Conservation (phyloP, 306 rosid species). For the Mimosa bimucronata region DNA sequence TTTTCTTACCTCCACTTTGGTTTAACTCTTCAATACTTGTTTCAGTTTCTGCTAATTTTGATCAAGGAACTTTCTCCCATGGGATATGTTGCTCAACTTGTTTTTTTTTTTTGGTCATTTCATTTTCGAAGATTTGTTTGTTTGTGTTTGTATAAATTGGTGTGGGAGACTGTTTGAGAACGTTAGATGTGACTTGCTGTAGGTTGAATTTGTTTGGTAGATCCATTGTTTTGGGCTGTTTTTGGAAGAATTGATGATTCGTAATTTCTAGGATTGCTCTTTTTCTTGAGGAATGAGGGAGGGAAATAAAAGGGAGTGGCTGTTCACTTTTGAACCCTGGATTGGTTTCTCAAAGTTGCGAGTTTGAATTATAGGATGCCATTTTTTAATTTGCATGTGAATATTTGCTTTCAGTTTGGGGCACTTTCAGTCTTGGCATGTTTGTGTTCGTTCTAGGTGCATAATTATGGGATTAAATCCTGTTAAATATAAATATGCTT, state of each 20-base stretch:
- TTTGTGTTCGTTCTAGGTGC: neutral
- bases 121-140: neutral
- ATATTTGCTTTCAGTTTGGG: neutral
- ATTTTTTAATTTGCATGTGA: neutral
- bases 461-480: neutral
- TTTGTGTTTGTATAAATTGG: neutral
- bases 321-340: neutral
- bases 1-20: neutral
- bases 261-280: neutral
- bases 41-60: neutral
- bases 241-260: neutral
- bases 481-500: neutral
- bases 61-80: neutral
- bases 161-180: neutral
- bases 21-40: neutral
- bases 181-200: neutral
- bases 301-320: neutral
- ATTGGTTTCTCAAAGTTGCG: neutral
- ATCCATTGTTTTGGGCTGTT: neutral
- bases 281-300: neutral
- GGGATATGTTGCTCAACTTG: conserved; percentile 7
- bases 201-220: neutral
- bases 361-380: neutral
- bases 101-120: neutral
- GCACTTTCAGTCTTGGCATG: neutral